These are phyloP conservation scores for Flaveria brownii DNA, from an alignment of 129 eudicot species.

Conservation along the genomic window DNA sequence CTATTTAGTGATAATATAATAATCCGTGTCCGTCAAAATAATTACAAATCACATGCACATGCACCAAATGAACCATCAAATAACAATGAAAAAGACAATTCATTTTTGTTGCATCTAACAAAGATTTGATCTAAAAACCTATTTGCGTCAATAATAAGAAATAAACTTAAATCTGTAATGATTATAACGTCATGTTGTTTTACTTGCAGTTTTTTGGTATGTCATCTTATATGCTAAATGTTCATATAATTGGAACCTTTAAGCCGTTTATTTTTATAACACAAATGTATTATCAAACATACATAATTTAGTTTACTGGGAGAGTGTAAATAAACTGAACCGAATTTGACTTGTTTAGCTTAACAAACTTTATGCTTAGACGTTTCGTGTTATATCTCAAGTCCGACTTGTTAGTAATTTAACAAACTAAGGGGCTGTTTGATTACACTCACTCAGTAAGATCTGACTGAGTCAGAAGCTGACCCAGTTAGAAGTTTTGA, in stretches of 20 bases:
- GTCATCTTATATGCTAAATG: neutral
- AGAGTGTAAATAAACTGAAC: too few relatives aligned
- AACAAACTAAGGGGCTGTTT: too few relatives aligned
- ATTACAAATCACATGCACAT: neutral
- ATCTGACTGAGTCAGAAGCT: too few relatives aligned
- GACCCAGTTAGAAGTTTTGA: too few relatives aligned
- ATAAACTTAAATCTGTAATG: neutral
- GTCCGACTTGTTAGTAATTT: neutral
- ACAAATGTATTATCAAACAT: neutral
- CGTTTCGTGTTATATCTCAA: neutral
- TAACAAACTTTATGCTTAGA: too few relatives aligned
- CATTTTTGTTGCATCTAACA: slow-evolving; percentile 11
- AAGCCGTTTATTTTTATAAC: neutral
- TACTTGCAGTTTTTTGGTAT: neutral
- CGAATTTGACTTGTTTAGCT: too few relatives aligned
- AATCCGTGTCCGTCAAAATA: neutral
- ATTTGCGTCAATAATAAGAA: slow-evolving; percentile 1
- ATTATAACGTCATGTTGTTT: neutral
- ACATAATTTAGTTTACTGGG: neutral
- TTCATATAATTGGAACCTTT: neutral
- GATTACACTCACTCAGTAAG: too few relatives aligned
- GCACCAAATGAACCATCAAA: slow-evolving; percentile 1
- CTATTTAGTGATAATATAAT: neutral
- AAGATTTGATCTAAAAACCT: slow-evolving; percentile 1
- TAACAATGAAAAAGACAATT: slow-evolving; percentile 1